Percentiles rank a stretch among this genome's conserved stretches.
These are phyloP conservation scores for Catharanthus roseus DNA, from an alignment of 257 asterid genomes.

Conservation along the genomic window DNA sequence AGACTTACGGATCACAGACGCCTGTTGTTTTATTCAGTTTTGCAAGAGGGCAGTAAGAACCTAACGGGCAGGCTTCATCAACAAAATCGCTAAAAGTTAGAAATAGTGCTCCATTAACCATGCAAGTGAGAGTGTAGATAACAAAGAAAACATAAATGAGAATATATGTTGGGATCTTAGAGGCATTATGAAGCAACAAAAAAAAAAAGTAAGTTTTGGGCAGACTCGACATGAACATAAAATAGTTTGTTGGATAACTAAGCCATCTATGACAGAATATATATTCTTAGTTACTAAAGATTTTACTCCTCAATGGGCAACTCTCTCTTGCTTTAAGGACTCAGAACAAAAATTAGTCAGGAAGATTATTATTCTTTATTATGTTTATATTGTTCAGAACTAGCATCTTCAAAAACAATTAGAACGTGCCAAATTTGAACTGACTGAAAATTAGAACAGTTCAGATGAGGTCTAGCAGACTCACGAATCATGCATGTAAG, in stretches of 20 bases:
- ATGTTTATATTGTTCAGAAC: background rate
- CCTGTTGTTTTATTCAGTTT: slow-evolving; percentile 67
- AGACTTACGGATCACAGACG: slow-evolving; percentile 90
- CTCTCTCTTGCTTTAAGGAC: background rate
- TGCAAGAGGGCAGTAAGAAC: slow-evolving; percentile 79
- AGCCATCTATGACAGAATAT: background rate
- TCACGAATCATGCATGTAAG: slow-evolving; percentile 99
- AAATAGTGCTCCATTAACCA: slow-evolving; percentile 4
- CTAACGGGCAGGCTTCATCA: slow-evolving; percentile 88
- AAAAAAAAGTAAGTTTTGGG: background rate
- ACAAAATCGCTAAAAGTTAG: slow-evolving; percentile 19
- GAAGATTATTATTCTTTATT: background rate
- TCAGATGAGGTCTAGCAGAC: slow-evolving; percentile 22
- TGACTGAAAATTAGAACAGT: background rate
- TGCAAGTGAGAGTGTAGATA: background rate
- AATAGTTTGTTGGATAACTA: background rate
- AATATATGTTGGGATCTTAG: background rate
- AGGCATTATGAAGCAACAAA: background rate
- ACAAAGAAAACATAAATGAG: background rate
- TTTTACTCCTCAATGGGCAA: background rate
- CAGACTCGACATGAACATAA: background rate
- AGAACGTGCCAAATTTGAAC: background rate
- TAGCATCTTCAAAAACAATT: background rate
- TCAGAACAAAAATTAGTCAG: background rate
- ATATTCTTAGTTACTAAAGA: background rate